These are phyloP conservation scores for Fomitopsis serialis DNA, from an alignment of 768 basidiomycete species.

Conservation along the genomic window DNA sequence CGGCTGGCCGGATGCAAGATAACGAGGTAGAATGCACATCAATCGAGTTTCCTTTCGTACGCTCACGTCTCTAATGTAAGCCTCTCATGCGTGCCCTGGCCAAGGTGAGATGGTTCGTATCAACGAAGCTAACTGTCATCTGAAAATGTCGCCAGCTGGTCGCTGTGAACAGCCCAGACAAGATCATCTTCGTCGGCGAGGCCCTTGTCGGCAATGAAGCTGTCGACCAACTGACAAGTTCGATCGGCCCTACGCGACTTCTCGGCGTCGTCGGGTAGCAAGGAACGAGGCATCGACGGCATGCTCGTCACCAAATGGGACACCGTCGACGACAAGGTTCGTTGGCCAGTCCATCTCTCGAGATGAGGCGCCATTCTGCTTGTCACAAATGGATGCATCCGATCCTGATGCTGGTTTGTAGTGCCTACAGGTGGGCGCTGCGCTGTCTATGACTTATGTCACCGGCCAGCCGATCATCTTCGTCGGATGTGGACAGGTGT, in stretches of 20 bases:
- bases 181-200: conserved; percentile 97
- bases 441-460: conserved; percentile 98
- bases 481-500: conserved; percentile 94
- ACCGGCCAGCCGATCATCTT: conserved; percentile 98
- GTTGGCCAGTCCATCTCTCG: neutral
- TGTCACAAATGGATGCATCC: neutral
- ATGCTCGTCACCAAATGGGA: conserved; percentile 99
- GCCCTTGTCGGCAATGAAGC: conserved; percentile 98
- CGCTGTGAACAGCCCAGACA: conserved; percentile 90
- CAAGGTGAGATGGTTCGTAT: conserved; percentile 47
- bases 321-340: conserved; percentile 90
- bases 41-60: no score
- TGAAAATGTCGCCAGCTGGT: conserved; percentile 55
- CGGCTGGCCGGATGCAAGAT: conserved; percentile 98
- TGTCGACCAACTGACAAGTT: conserved; percentile 95
- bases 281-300: conserved; percentile 92
- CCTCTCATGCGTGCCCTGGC: conserved; percentile 98
- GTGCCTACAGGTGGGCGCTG: conserved; percentile 80
- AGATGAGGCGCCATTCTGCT: neutral
- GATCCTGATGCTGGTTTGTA: conserved; percentile 1
- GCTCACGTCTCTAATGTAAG: conserved; percentile 28
- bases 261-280: conserved; percentile 63
- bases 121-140: neutral
- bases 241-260: conserved; percentile 93
- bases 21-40: conserved; percentile 70